phyloP scores from a whole-genome alignment of 306 rosid genomes.

The Citrullus colocynthis region DNA sequence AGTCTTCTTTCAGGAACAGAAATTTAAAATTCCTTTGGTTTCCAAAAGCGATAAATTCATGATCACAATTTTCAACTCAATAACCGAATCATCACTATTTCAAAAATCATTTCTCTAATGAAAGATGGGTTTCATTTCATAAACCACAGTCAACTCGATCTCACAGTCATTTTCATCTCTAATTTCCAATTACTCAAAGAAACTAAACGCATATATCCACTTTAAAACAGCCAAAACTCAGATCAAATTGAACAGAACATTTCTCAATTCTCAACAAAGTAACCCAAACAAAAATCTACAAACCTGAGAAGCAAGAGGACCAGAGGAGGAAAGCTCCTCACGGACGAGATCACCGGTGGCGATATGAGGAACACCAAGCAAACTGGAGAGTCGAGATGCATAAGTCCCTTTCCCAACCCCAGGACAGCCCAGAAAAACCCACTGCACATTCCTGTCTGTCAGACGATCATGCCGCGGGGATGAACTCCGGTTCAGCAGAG shows the following conservation, averaged over 20 bases:
- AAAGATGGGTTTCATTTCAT: neutral
- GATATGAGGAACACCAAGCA: slow-evolving; percentile 41
- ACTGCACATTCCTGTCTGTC: slow-evolving; percentile 21
- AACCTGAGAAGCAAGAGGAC: slow-evolving; percentile 32
- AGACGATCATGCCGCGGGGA: slow-evolving; percentile 8
- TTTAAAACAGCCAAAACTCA: neutral
- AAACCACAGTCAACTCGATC: neutral
- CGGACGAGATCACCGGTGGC: slow-evolving; percentile 50
- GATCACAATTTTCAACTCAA: slow-evolving; percentile 3
- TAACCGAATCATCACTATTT: neutral
- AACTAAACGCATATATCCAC: neutral
- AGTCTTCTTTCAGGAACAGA: neutral
- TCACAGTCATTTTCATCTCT: neutral
- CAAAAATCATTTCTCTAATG: neutral
- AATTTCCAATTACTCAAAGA: neutral
- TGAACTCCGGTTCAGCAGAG: neutral
- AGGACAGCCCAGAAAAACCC: slow-evolving; percentile 45
- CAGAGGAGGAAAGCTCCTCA: slow-evolving; percentile 36
- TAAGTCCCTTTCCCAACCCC: slow-evolving; percentile 48
- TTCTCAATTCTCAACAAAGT: neutral
- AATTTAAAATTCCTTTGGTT: neutral
- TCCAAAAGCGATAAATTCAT: neutral
- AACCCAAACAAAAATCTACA: neutral
- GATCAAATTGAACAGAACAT: neutral
- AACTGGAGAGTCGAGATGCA: slow-evolving; percentile 30